Percentiles rank a stretch among this genome's conserved stretches.
Evolutionary conservation across 2,329 filamentous ascomycete genomes (phyloP).

Genomic region (Colletotrichum simmondsii): DNA sequence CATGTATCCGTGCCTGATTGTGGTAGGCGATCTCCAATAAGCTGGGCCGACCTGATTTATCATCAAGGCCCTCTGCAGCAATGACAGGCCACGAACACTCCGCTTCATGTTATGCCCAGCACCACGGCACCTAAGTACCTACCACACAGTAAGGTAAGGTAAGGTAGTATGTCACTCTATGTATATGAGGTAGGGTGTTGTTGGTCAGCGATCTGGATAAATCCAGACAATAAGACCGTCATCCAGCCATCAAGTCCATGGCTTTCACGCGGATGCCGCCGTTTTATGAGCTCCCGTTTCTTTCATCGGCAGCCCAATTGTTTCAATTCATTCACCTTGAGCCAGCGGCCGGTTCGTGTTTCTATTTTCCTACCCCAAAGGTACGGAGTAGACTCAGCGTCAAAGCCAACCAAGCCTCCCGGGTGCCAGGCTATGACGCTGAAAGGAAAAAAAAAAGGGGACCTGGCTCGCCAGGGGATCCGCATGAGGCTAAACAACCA

Average conservation of each 20-base stretch:
- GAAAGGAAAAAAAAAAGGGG: slow-evolving; percentile 9
- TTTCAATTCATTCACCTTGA: slow-evolving; percentile 16
- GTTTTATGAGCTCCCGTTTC: slow-evolving; percentile 14
- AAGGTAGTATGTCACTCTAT: neutral
- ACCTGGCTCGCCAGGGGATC: slow-evolving; percentile 7
- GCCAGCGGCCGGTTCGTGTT: neutral
- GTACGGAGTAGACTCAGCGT: neutral
- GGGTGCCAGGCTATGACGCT: slow-evolving; percentile 2
- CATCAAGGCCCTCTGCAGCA: neutral
- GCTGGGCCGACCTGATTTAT: neutral
- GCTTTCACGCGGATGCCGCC: neutral
- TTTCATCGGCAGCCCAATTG: slow-evolving; percentile 1
- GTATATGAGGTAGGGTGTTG: neutral
- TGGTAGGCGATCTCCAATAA: neutral
- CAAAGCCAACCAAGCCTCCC: neutral
- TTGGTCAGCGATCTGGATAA: neutral
- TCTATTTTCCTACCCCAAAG: neutral
- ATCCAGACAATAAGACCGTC: neutral
- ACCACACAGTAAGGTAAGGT: too few relatives aligned
- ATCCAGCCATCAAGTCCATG: slow-evolving; percentile 8
- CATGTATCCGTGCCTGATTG: neutral
- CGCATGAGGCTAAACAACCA: slow-evolving; percentile 32
- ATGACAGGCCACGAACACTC: slow-evolving; percentile 1
- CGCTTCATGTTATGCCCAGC: neutral
- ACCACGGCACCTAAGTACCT: too few relatives aligned